Evolutionary conservation across 148 eudicot species (phyloP), one percentile per base, ranked within the genome.

Genomic region (Amaranthus palmeri): DNA sequence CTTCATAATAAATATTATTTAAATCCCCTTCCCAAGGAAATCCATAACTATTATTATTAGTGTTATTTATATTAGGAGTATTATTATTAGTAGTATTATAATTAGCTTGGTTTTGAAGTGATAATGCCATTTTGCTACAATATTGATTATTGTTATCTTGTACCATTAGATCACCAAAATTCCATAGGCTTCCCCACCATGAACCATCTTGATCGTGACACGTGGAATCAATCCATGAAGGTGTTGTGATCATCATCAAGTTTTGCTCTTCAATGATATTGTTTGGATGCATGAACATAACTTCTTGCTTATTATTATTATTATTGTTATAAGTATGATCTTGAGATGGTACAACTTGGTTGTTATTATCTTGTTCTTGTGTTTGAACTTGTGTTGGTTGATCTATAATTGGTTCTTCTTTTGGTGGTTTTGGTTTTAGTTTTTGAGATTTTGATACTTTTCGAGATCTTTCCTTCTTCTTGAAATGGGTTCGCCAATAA

Each of bases 401-500:
- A 25, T 25, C 36, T 25, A 25, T 25, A 25, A 25, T 25, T 54
- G 70, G 67, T 60, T 71, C 62, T 43, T 54, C 54, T 14, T 64
- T 36, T 59, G 55, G 55, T 36, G 69, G 61, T 15, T 65, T 71
- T 15, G 61, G 42, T 36, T 65, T 63, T 12, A 48, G 45, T 42
- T 8, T 46, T 51, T 74, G 79, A 12, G 71, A 44, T 75, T 74
- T 84, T 68, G 75, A 57, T 43, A 67, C 48, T 74, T 69, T 83
- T 10, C 72, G 74, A 41, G 69, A 63, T 73, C 73, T 77, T 14
- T 62, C 59, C 65, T 78, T 82, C 82, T 79, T 87, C 65, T 77
- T 82, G 65, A 77, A 56, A 66, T 80, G 82, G 72, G 84, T 79
- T 79, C 91, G 78, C 91, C 91, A 88, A 52, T 84, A 88, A 68